A percentile compares a stretch with the other conserved stretches of the same genome.
These are phyloP conservation scores for Nasturtium officinale DNA, from an alignment of 345 rosid species.

Conservation along the genomic window DNA sequence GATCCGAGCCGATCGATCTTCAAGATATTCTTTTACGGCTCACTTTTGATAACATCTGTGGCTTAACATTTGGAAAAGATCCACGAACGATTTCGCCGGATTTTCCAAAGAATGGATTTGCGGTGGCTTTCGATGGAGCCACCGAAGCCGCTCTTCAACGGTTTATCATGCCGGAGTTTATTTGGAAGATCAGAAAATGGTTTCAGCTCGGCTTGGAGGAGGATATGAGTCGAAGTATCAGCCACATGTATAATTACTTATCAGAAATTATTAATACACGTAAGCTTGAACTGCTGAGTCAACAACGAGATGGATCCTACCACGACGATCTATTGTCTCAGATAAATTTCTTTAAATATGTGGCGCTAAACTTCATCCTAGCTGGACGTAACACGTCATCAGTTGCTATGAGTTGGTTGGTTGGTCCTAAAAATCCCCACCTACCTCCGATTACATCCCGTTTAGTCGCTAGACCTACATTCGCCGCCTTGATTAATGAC, in stretches of 20 bases:
- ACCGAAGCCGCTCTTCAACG: slow-evolving; percentile 75
- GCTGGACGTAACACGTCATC: slow-evolving; percentile 91
- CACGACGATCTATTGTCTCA: slow-evolving; percentile 71
- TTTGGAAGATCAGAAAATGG: slow-evolving; percentile 71
- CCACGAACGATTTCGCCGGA: slow-evolving; percentile 58
- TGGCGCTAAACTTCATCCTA: slow-evolving; percentile 74
- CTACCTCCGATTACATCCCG: too few relatives aligned
- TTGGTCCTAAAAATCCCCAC: too few relatives aligned
- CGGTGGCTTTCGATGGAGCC: slow-evolving; percentile 73
- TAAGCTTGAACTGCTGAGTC: slow-evolving; percentile 53
- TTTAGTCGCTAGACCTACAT: too few relatives aligned
- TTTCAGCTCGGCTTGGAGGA: slow-evolving; percentile 68
- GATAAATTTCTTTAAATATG: slow-evolving; percentile 67
- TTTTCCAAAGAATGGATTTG: slow-evolving; percentile 63
- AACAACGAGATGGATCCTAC: slow-evolving; percentile 44
- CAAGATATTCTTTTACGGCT: slow-evolving; percentile 73
- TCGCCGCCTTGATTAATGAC: too few relatives aligned
- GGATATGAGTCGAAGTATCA: slow-evolving; percentile 59
- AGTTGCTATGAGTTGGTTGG: slow-evolving; percentile 77
- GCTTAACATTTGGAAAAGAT: slow-evolving; percentile 78
- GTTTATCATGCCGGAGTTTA: slow-evolving; percentile 60
- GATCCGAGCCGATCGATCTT: slow-evolving; percentile 57
- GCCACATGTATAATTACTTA: slow-evolving; percentile 55
- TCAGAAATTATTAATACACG: slow-evolving; percentile 66
- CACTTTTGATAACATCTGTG: slow-evolving; percentile 82